Evolutionary conservation across 495 filamentous ascomycete genomes (phyloP).

Genomic region (Aspergillus leporis): DNA sequence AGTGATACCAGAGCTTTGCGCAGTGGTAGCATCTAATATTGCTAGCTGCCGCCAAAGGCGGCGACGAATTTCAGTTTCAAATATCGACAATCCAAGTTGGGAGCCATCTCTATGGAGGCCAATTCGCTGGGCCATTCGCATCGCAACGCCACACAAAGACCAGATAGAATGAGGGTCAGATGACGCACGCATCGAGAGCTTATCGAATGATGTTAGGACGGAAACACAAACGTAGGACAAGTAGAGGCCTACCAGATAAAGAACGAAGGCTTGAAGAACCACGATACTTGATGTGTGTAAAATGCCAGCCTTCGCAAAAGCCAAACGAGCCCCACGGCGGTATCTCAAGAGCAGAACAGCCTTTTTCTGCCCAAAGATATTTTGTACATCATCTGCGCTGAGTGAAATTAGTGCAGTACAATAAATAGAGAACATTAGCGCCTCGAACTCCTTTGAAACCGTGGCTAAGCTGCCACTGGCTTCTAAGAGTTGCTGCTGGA

Average conservation of each 20-base stretch:
- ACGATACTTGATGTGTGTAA: conserved; percentile 44
- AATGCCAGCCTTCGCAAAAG: conserved; percentile 48
- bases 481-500: conserved; percentile 45
- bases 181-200: conserved; percentile 33
- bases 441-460: conserved; percentile 39
- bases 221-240: background rate
- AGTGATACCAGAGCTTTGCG: conserved; percentile 34
- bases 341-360: conserved; percentile 40
- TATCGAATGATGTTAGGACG: background rate
- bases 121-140: conserved; percentile 45
- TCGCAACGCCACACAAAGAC: conserved; percentile 43
- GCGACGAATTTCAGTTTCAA: conserved; percentile 49
- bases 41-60: conserved; percentile 43
- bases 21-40: conserved; percentile 34
- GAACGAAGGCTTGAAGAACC: conserved; percentile 46
- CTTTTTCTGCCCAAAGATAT: conserved; percentile 44
- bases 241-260: conserved; percentile 38
- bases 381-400: conserved; percentile 35
- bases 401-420: conserved; percentile 43
- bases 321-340: conserved; percentile 42
- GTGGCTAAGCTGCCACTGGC: conserved; percentile 34
- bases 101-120: conserved; percentile 48
- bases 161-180: conserved; percentile 44
- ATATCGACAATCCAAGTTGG: conserved; percentile 34
- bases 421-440: conserved; percentile 54